Conservation (phyloP, 305 asterid species). For the Ruellia speciosa region DNA sequence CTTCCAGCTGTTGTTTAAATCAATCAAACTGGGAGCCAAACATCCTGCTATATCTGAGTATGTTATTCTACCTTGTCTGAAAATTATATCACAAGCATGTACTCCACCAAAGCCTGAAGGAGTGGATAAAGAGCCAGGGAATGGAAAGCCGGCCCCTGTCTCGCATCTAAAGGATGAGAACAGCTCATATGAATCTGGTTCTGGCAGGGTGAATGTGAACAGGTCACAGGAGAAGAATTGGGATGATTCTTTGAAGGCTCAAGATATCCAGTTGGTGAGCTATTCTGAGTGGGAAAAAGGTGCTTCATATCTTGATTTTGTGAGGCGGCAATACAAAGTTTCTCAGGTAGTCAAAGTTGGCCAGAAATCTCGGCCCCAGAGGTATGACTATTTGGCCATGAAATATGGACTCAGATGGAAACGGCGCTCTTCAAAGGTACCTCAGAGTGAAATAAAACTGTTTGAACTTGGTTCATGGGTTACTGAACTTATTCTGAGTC, state of each 20-base stretch:
- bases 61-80: constrained; percentile 91
- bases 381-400: constrained; percentile 73
- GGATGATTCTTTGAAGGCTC: constrained; percentile 73
- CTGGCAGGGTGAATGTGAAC: constrained; percentile 47
- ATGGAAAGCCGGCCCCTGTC: constrained; percentile 53
- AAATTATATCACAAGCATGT: constrained; percentile 89
- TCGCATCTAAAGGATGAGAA: constrained; percentile 59
- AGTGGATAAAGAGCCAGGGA: constrained; percentile 64
- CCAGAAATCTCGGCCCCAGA: constrained; percentile 77
- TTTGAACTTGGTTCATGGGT: constrained; percentile 99
- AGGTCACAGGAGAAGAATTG: constrained; percentile 62
- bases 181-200: constrained; percentile 45
- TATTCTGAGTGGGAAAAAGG: constrained; percentile 99
- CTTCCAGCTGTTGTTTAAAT: constrained; percentile 85
- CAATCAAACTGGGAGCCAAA: constrained; percentile 92
- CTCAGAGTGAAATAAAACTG: constrained; percentile 58
- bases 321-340: constrained; percentile 92
- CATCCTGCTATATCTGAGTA: constrained; percentile 99
- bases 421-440: constrained; percentile 59
- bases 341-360: constrained; percentile 64
- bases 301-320: constrained; percentile 98
- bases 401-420: constrained; percentile 95
- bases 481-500: constrained; percentile 93
- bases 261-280: constrained; percentile 75
- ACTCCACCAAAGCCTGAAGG: constrained; percentile 97